phyloP scores from a whole-genome alignment of 2,329 filamentous ascomycete genomes.

The Sclerotinia nivalis region DNA sequence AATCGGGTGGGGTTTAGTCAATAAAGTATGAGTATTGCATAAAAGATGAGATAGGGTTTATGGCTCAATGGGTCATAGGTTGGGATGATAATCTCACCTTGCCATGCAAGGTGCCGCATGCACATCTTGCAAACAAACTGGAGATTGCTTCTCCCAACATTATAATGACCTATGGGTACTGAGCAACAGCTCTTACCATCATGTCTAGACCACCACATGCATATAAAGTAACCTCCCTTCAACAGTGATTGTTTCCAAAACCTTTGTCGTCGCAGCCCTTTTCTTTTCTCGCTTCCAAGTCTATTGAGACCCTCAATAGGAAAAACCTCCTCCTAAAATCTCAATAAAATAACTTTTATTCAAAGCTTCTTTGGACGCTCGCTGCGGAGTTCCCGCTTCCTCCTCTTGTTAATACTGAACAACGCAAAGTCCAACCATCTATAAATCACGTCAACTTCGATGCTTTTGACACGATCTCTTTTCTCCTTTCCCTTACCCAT shows the following conservation, averaged over 20 bases:
- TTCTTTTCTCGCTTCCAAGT: background rate
- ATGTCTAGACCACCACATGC: background rate
- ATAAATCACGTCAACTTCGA: slow-evolving; percentile 15
- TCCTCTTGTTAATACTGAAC: slow-evolving; percentile 2
- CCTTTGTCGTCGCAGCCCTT: background rate
- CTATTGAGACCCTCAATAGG: slow-evolving; percentile 13
- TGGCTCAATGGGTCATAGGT: background rate
- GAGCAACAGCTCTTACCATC: background rate
- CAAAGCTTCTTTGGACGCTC: slow-evolving; percentile 3
- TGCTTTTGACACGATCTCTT: background rate
- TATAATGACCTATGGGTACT: background rate
- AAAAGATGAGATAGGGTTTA: background rate
- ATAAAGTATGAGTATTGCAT: background rate
- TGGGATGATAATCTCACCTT: background rate
- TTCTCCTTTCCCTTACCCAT: slow-evolving; percentile 4
- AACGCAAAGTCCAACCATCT: background rate
- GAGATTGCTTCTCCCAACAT: background rate
- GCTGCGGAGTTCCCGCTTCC: background rate
- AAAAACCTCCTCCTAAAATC: background rate
- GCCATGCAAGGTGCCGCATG: background rate
- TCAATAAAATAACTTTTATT: background rate
- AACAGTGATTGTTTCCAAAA: background rate
- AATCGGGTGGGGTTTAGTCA: background rate
- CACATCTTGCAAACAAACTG: background rate
- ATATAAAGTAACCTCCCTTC: background rate